Conservation (phyloP, 768 basidiomycete species). For the Sarcomyxa edulis region DNA sequence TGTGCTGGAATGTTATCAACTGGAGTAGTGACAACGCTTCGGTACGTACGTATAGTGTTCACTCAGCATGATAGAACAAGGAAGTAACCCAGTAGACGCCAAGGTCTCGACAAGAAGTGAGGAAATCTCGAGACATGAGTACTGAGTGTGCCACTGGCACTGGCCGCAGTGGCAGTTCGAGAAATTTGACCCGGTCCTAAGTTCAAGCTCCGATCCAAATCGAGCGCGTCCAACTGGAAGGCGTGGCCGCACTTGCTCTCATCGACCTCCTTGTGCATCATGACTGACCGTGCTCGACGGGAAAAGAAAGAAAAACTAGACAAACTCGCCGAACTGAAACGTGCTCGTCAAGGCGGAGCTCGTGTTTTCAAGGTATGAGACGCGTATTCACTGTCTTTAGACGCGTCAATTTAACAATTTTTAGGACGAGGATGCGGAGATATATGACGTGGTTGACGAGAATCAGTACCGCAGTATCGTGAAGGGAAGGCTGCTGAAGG, state of each 20-base stretch:
- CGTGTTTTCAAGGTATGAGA: constrained; percentile 50
- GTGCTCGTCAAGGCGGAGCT: constrained; percentile 52
- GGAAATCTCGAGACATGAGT: no score
- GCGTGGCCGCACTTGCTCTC: constrained; percentile 3
- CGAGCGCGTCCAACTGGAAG: no score
- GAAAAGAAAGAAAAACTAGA: constrained; percentile 34
- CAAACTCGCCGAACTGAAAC: constrained; percentile 56
- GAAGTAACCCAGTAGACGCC: no score
- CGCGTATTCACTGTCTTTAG: constrained; percentile 9
- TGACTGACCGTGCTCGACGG: constrained; percentile 38
- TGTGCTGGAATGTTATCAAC: no score
- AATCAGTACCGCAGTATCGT: constrained; percentile 88
- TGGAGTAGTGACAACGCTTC: no score
- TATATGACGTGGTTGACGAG: constrained; percentile 90
- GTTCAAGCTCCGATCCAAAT: no score
- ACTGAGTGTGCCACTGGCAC: no score
- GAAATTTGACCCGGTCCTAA: no score
- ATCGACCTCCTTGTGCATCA: constrained; percentile 9
- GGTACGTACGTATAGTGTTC: no score
- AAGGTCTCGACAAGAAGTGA: no score
- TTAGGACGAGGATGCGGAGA: constrained; percentile 52
- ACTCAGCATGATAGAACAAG: no score
- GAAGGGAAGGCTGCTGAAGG: constrained; percentile 68
- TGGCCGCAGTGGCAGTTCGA: no score
- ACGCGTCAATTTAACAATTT: constrained; percentile 5